Evolutionary conservation across 1,284 basidiomycete genomes (phyloP).

Genomic region (Ganoderma lucidum): DNA sequence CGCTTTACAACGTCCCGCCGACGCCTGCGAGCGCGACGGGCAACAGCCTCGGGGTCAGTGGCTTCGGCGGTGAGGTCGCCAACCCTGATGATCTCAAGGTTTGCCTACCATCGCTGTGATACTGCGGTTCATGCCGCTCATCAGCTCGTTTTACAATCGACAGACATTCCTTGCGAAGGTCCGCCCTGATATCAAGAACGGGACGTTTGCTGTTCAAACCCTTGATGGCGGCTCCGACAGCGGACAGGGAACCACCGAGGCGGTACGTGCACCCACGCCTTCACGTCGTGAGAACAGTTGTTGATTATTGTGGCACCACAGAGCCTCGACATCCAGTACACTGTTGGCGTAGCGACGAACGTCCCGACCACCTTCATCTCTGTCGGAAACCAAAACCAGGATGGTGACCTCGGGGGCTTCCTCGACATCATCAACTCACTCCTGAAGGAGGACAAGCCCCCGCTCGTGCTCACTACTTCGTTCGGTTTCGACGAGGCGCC

Average conservation of each 20-base stretch:
- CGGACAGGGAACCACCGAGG: conserved; percentile 32
- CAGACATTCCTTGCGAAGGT: conserved; percentile 60
- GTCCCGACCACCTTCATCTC: conserved; percentile 34
- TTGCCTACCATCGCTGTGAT: neutral
- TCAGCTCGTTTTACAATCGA: neutral
- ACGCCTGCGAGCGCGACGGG: conserved; percentile 50
- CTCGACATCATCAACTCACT: conserved; percentile 45
- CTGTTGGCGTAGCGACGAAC: conserved; percentile 68
- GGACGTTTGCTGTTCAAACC: conserved; percentile 29
- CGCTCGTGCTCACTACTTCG: conserved; percentile 44
- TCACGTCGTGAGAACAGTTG: neutral
- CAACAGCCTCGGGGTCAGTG: conserved; percentile 64
- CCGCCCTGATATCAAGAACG: conserved; percentile 54
- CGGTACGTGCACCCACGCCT: conserved; percentile 24
- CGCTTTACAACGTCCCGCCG: conserved; percentile 60
- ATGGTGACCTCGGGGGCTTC: conserved; percentile 37
- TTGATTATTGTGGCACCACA: neutral
- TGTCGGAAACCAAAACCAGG: conserved; percentile 33
- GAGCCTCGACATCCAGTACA: conserved; percentile 72
- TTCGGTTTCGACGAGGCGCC: conserved; percentile 65
- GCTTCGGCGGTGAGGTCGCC: conserved; percentile 64
- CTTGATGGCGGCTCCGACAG: conserved; percentile 43
- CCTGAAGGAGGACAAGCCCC: conserved; percentile 38
- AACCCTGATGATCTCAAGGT: conserved; percentile 58
- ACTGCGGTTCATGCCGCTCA: neutral